phyloP scores from a whole-genome alignment of 306 rosid species.

The Prunus persica region DNA sequence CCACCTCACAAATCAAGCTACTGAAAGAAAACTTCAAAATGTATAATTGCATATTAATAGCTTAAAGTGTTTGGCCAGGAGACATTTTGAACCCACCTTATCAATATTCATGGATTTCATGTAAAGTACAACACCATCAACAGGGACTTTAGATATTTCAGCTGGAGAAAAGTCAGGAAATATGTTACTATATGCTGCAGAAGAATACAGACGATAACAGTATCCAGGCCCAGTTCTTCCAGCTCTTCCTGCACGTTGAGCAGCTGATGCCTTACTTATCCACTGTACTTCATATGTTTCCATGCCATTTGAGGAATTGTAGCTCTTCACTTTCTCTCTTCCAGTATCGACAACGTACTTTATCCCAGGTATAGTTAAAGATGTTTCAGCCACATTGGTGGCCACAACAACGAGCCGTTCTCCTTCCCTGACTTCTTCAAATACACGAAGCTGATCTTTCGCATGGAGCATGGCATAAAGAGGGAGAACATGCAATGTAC shows the following conservation, averaged over 20 bases:
- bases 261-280: conserved; percentile 96
- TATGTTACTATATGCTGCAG: conserved; percentile 68
- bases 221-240: conserved; percentile 97
- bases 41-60: neutral
- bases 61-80: neutral
- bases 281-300: conserved; percentile 75
- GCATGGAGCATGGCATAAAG: conserved; percentile 94
- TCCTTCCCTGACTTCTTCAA: conserved; percentile 70
- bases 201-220: conserved; percentile 85
- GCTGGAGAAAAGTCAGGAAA: conserved; percentile 71
- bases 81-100: conserved; percentile 44
- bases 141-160: conserved; percentile 79
- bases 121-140: conserved; percentile 78
- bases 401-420: conserved; percentile 86
- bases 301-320: conserved; percentile 74
- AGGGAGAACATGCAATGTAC: conserved; percentile 69
- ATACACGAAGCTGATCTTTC: conserved; percentile 71
- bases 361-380: conserved; percentile 87
- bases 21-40: neutral
- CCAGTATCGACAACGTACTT: conserved; percentile 94
- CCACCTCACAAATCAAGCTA: neutral
- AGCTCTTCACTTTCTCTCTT: conserved; percentile 81
- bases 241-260: conserved; percentile 88
- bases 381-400: conserved; percentile 98
- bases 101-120: conserved; percentile 83